These are phyloP conservation scores for Kentomonas sorsogonicus DNA, from an alignment of 208 protist species.

Conservation along the genomic window DNA sequence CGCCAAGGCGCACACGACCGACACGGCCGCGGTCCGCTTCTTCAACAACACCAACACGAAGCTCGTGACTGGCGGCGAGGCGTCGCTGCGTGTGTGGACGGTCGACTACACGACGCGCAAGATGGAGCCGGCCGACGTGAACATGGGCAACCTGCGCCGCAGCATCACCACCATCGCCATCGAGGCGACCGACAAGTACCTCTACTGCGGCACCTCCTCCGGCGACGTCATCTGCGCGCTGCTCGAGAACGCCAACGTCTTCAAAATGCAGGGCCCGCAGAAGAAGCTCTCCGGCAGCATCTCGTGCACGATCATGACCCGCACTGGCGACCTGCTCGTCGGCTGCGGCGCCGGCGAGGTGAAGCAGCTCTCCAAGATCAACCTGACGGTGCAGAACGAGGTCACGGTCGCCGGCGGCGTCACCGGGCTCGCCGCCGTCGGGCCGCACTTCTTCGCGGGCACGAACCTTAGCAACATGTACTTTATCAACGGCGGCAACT, in stretches of 20 bases:
- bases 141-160: slow-evolving; percentile 87
- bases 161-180: slow-evolving; percentile 69
- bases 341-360: slow-evolving; percentile 89
- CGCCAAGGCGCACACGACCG: slow-evolving; percentile 66
- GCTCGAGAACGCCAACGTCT: slow-evolving; percentile 75
- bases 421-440: slow-evolving; percentile 74
- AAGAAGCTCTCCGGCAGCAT: slow-evolving; percentile 86
- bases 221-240: slow-evolving; percentile 92
- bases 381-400: slow-evolving; percentile 75
- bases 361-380: slow-evolving; percentile 82
- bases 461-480: slow-evolving; percentile 89
- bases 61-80: slow-evolving; percentile 87
- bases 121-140: slow-evolving; percentile 85
- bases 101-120: slow-evolving; percentile 87
- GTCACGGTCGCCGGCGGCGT: slow-evolving; percentile 75
- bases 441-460: slow-evolving; percentile 86
- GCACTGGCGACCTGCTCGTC: slow-evolving; percentile 79
- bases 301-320: slow-evolving; percentile 59
- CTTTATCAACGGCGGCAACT: slow-evolving; percentile 86
- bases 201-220: slow-evolving; percentile 89
- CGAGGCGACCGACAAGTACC: slow-evolving; percentile 83
- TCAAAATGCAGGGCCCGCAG: slow-evolving; percentile 88
- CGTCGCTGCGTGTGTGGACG: slow-evolving; percentile 88
- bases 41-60: slow-evolving; percentile 78
- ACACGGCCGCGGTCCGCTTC: slow-evolving; percentile 79